phyloP scores from a whole-genome alignment of 306 rosid genomes.

The Lathyrus sativus region DNA sequence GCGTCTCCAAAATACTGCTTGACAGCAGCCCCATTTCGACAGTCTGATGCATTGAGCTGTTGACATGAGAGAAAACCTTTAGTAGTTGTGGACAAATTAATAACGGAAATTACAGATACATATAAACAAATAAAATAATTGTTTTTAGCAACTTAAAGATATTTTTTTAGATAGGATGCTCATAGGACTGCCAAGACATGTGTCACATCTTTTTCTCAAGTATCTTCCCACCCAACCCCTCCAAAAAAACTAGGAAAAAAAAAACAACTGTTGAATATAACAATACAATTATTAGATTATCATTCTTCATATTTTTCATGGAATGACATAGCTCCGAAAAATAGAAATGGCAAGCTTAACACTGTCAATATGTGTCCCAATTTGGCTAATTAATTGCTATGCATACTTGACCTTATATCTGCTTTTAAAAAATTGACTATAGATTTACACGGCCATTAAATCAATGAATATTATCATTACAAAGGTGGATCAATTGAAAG shows the following conservation, averaged over 20 bases:
- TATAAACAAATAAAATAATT: slow-evolving; percentile 15
- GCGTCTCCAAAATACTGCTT: slow-evolving; percentile 71
- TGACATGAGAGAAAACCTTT: slow-evolving; percentile 30
- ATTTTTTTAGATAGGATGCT: slow-evolving; percentile 9
- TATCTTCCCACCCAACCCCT: neutral
- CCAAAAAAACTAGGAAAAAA: no score
- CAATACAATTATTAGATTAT: neutral
- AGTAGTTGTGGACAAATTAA: slow-evolving; percentile 10
- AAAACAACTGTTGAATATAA: neutral
- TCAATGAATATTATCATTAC: slow-evolving; percentile 24
- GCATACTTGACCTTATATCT: slow-evolving; percentile 12
- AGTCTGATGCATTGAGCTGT: slow-evolving; percentile 81
- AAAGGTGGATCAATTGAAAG: slow-evolving; percentile 15
- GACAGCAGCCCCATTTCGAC: slow-evolving; percentile 70
- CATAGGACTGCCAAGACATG: slow-evolving; percentile 9
- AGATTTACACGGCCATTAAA: slow-evolving; percentile 16
- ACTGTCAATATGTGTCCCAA: slow-evolving; percentile 7
- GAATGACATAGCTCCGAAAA: neutral
- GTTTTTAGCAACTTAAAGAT: slow-evolving; percentile 16
- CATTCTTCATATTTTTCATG: slow-evolving; percentile 4
- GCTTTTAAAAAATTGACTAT: slow-evolving; percentile 20
- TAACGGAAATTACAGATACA: slow-evolving; percentile 14
- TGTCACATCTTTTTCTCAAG: slow-evolving; percentile 1
- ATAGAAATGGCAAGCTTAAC: neutral
- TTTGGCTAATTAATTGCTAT: slow-evolving; percentile 7